Base-by-base conservation (phyloP, 192 early-diverging fungal genomes). In the Chytriomyces hyalinus region DNA sequence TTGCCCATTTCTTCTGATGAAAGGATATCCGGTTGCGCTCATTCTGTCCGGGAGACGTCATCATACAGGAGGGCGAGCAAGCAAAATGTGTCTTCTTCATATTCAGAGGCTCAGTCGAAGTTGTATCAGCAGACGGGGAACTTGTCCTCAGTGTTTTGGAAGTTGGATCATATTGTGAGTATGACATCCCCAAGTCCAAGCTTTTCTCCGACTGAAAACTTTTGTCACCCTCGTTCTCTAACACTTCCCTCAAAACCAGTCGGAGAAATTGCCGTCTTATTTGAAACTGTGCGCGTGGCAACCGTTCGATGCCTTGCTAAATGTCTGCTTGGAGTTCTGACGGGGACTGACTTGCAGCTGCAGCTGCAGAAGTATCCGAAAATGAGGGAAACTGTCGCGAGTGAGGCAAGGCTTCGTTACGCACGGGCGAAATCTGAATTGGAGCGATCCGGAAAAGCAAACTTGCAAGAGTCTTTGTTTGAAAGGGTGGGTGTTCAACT, bases 61-160 rank as follows among this genome's bases (percentile, higher is more conserved):
- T 94, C 53, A 83, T 92, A 13, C 67, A 80, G 13, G 82, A 90
- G 61, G 91, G 92, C 8, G 92, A 93, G 49, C 80, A 68, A 20
- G 92, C 89, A 4, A 81, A 79, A 9, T 91, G 92, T 26, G 88
- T 94, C 80, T 94, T 91, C 67, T 94, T 94, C 80, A 86, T 94
- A 69, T 78, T 88, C 20, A 85, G 87, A 22, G 93, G 93, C 44
- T 80, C 83, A 2, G 90, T 93, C 24, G 85, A 89, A 70, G 86
- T 93, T 10, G 82, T 90, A 22, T 87, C 88, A 67, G 78, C 82
- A 10, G 87, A 83, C 49, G 82, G 82, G 0, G 87, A 88, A 59
- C 80, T 88, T 9, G 80, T 79, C 48, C 82, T 87, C 75, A 82
- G 80, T 17, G 84, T 81, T 61, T 67, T 88, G 60, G 57, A 69